A percentile compares a stretch with the other conserved stretches of the same genome.
These are phyloP conservation scores for Pseudocercospora macadamiae DNA, from an alignment of 2,329 filamentous ascomycete species.

Conservation along the genomic window DNA sequence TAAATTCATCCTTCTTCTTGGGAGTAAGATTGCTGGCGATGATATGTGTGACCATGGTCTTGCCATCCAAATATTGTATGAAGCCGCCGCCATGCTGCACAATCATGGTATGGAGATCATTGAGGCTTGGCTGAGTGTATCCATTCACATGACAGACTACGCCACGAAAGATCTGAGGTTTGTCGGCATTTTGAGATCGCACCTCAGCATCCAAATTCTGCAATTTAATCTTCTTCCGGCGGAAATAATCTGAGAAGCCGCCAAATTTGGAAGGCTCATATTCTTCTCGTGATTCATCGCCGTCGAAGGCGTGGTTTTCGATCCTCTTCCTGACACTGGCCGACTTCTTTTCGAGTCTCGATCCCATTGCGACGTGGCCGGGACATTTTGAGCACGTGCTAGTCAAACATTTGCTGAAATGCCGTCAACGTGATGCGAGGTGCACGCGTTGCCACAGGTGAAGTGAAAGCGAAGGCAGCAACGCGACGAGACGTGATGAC, in stretches of 20 bases:
- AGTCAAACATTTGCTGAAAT: background rate
- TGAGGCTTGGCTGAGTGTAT: constrained; percentile 91
- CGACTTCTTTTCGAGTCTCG: constrained; percentile 63
- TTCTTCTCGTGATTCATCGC: constrained; percentile 80
- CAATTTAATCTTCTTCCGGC: constrained; percentile 94
- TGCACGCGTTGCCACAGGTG: background rate
- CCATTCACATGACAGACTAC: constrained; percentile 91
- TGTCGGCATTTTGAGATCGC: constrained; percentile 67
- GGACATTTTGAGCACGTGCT: constrained; percentile 17
- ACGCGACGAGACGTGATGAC: constrained; percentile 1
- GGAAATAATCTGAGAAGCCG: constrained; percentile 88
- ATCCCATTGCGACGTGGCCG: constrained; percentile 56
- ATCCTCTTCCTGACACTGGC: constrained; percentile 65
- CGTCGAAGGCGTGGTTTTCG: constrained; percentile 71
- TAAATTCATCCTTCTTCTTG: constrained; percentile 90
- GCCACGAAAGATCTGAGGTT: constrained; percentile 85
- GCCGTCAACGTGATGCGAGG: constrained; percentile 2
- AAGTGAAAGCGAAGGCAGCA: background rate
- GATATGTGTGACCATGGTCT: constrained; percentile 91
- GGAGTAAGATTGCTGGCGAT: constrained; percentile 88
- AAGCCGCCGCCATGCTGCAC: constrained; percentile 94
- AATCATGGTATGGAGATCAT: constrained; percentile 83
- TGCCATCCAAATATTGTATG: constrained; percentile 90
- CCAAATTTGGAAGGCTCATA: constrained; percentile 86
- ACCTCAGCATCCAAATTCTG: constrained; percentile 90